phyloP scores from a whole-genome alignment of 2,329 filamentous ascomycete genomes.

The Cercospora sp. region DNA sequence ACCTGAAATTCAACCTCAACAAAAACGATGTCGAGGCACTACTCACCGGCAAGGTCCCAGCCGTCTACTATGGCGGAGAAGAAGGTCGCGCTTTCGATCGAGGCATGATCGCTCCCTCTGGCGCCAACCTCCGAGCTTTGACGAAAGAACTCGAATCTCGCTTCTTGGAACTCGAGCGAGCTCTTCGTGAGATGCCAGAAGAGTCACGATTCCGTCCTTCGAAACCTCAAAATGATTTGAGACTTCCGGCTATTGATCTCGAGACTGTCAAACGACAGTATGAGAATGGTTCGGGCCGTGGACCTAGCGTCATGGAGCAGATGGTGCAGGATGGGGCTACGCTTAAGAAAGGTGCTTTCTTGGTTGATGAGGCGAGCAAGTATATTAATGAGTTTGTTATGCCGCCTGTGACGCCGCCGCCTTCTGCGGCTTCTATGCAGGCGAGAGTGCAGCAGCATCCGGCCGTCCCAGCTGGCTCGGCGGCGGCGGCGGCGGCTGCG shows the following conservation, averaged over 20 bases:
- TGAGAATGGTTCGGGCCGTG: slow-evolving; percentile 34
- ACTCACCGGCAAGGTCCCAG: slow-evolving; percentile 59
- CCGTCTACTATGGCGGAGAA: slow-evolving; percentile 46
- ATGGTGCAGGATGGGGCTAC: slow-evolving; percentile 41
- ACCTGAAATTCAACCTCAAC: slow-evolving; percentile 38
- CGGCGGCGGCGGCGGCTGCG: neutral
- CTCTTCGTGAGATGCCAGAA: slow-evolving; percentile 48
- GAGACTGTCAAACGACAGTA: slow-evolving; percentile 34
- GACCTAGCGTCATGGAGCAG: slow-evolving; percentile 42
- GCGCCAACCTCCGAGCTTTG: slow-evolving; percentile 73
- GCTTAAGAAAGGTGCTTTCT: slow-evolving; percentile 41
- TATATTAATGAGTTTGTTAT: slow-evolving; percentile 44
- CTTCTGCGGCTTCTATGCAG: slow-evolving; percentile 21
- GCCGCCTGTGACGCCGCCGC: slow-evolving; percentile 39
- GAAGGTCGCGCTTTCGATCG: slow-evolving; percentile 51
- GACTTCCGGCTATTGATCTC: slow-evolving; percentile 38
- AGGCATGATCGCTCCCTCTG: slow-evolving; percentile 73
- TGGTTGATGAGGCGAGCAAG: slow-evolving; percentile 42
- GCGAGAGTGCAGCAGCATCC: neutral
- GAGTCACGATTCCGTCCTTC: slow-evolving; percentile 34
- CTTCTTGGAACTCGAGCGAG: slow-evolving; percentile 68
- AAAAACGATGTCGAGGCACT: slow-evolving; percentile 47
- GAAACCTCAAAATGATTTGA: slow-evolving; percentile 37
- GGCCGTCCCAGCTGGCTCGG: neutral
- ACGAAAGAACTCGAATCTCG: slow-evolving; percentile 67